Conservation (phyloP, 352 stramenopile genomes). For the Phytophthora melonis region DNA sequence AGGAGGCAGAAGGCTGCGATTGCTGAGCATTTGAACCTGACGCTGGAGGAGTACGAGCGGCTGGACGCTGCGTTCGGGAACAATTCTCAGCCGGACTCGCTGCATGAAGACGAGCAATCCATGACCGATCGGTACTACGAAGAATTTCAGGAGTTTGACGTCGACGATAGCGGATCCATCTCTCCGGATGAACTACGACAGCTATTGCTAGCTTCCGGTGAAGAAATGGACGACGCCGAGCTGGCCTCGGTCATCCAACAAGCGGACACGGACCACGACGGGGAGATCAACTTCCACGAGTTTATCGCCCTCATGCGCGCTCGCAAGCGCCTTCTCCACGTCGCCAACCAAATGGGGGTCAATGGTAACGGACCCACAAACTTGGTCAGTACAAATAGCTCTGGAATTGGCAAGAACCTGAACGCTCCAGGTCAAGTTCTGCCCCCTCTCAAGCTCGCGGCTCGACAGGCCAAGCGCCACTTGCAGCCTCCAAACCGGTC, state of each 20-base stretch:
- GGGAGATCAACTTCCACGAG: constrained; percentile 83
- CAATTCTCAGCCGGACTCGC: constrained; percentile 11
- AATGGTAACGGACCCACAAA: constrained; percentile 44
- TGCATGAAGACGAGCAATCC: constrained; percentile 19
- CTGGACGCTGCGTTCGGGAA: constrained; percentile 68
- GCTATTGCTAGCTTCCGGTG: constrained; percentile 64
- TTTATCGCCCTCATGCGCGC: constrained; percentile 85
- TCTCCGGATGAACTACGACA: constrained; percentile 72
- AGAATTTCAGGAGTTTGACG: constrained; percentile 79
- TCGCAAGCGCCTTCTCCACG: constrained; percentile 73
- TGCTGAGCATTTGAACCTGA: constrained; percentile 70
- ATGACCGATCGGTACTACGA: constrained; percentile 63
- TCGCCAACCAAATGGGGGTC: constrained; percentile 75
- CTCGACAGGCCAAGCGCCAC: constrained; percentile 59
- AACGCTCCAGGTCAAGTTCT: constrained; percentile 36
- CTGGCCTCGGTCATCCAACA: constrained; percentile 70
- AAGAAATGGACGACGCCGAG: constrained; percentile 83
- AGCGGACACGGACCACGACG: constrained; percentile 77
- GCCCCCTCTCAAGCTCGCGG: constrained; percentile 68
- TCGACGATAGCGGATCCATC: constrained; percentile 81
- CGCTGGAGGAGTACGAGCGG: constrained; percentile 73
- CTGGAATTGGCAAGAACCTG: constrained; percentile 13
- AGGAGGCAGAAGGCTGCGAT: constrained; percentile 56
- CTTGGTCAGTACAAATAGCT: constrained; percentile 8
- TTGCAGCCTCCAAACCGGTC: constrained; percentile 51